Base-by-base conservation (phyloP, 164 flowering plant genomes). In the Brasenia schreberi region DNA sequence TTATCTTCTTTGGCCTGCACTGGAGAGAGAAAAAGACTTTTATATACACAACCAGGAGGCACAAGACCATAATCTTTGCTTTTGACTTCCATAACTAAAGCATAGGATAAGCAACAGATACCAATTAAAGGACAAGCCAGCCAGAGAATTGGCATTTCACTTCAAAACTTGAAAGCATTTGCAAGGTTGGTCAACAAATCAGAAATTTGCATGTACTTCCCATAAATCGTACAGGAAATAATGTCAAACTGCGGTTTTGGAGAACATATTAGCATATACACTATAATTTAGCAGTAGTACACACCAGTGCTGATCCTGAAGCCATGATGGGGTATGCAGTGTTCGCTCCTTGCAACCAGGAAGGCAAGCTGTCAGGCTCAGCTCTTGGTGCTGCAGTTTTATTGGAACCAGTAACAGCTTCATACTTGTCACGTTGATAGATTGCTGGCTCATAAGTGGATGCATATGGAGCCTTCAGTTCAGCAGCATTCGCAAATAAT, bases 1-100 rank as follows among this genome's bases (percentile, higher is more conserved):
- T 79, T 75, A 79, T 80, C 90, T 66, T 87, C 84, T 80, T 74
- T 81, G 79, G 86, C 85, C 97, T 89, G 96, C 89, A 84, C 91
- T 83, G 90, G 77, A 86, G 71, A 75, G 72, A 74, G 68, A 70
- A 73, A 68, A 62, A 14, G 58, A 49, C 65, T 75, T 67, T 75
- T 64, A 76, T 76, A 77, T 70, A 69, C 68, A 49, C 68, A 49
- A 49, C 16, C 16, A 49, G 56, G 16, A 49, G 16, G 56, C 56
- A 49, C 56, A 49, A 0, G 4, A 14, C 56, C 16, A 14, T 14
- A 49, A 9, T 49, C 12, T 5, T 9, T 6, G 16, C 56, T 49
- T 49, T 49, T 49, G 10, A 49, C 56, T 49, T 49, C 0, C 4
- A 14, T 14, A 12, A 45, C 11, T 45, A 14, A 49, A 49, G 12